phyloP scores from a whole-genome alignment of 2,329 filamentous ascomycete species.

The Aspergillus fumigatiaffinis region DNA sequence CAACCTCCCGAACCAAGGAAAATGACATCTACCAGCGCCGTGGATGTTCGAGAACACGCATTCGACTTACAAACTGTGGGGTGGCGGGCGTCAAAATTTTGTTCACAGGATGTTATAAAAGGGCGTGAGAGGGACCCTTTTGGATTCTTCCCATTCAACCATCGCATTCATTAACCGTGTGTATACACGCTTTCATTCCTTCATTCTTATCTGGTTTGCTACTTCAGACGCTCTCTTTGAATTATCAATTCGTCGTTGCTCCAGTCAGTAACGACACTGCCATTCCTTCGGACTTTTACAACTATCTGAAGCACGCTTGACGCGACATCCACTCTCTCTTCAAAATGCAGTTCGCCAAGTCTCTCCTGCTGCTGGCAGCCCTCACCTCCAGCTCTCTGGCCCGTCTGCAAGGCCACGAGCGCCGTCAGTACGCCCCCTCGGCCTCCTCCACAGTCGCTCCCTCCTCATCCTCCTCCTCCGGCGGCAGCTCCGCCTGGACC shows the following conservation, averaged over 20 bases:
- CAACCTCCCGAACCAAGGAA: background rate
- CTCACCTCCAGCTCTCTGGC: slow-evolving; percentile 22
- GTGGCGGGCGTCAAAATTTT: background rate
- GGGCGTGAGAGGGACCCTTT: background rate
- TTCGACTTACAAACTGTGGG: background rate
- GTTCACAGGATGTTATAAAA: background rate
- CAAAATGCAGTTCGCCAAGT: slow-evolving; percentile 29
- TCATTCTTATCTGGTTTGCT: background rate
- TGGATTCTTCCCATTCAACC: background rate
- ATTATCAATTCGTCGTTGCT: background rate
- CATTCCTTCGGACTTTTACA: background rate
- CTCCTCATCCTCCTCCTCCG: background rate
- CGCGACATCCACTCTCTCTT: background rate
- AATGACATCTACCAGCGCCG: background rate
- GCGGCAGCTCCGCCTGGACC: slow-evolving; percentile 17
- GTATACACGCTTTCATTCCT: background rate
- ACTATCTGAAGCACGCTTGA: background rate
- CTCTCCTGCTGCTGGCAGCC: slow-evolving; percentile 30
- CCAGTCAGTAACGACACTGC: background rate
- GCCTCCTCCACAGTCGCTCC: slow-evolving; percentile 10
- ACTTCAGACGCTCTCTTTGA: background rate
- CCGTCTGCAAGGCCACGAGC: slow-evolving; percentile 25
- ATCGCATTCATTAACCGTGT: background rate
- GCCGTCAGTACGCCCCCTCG: slow-evolving; percentile 20
- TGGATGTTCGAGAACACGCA: background rate